Conservation (phyloP, 2,329 filamentous ascomycete genomes). For the Microdochium nivale region DNA sequence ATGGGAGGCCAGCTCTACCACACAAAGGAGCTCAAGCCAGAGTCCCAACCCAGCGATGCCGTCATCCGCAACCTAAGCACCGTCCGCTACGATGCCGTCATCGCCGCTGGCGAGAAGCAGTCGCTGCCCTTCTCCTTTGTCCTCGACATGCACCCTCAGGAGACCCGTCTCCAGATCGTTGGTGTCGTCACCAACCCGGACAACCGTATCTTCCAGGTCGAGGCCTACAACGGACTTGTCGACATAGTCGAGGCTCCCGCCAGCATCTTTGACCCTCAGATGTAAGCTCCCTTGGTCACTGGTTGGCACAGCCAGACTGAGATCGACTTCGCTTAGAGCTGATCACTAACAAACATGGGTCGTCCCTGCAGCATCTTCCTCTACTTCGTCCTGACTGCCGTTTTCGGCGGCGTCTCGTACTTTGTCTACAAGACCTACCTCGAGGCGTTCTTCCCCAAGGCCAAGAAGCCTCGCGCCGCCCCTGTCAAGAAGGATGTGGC, state of each 20-base stretch:
- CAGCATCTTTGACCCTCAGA: conserved; percentile 89
- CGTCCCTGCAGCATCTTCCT: conserved; percentile 71
- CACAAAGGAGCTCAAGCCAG: conserved; percentile 42
- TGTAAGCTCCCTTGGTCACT: too few relatives aligned
- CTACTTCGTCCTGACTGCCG: conserved; percentile 78
- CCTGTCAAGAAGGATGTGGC: conserved; percentile 56
- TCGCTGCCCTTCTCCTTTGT: conserved; percentile 75
- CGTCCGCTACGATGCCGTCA: conserved; percentile 62
- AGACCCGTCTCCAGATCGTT: conserved; percentile 69
- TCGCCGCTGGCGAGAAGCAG: conserved; percentile 69
- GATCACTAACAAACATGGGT: background rate
- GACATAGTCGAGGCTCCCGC: conserved; percentile 83
- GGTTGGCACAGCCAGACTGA: background rate
- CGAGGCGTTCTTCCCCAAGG: conserved; percentile 88
- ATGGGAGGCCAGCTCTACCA: conserved; percentile 65
- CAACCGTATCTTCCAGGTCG: conserved; percentile 65
- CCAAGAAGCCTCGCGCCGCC: conserved; percentile 37
- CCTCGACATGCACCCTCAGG: conserved; percentile 88
- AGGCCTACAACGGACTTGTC: conserved; percentile 74
- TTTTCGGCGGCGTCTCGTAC: conserved; percentile 75
- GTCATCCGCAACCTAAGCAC: conserved; percentile 81
- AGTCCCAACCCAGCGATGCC: conserved; percentile 35
- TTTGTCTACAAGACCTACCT: conserved; percentile 99
- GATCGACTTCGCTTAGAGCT: background rate
- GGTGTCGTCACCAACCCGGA: conserved; percentile 63